Conservation (phyloP, 441 rosid species). For the Pelargonium fulgidum region DNA sequence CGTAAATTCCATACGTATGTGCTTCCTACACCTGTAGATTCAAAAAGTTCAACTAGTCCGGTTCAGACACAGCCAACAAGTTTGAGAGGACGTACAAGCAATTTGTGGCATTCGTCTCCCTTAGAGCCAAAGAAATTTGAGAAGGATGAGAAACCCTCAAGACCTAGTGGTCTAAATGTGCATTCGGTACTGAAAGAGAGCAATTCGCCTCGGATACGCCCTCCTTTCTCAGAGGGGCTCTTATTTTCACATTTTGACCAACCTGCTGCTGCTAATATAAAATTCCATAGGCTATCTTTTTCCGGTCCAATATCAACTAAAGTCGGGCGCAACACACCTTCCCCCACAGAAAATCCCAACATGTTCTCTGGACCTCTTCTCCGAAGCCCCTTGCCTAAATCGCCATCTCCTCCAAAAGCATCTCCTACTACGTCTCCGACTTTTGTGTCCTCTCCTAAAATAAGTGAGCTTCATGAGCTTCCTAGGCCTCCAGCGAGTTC, state of each 20-base stretch:
- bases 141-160: conserved; percentile 36
- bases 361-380: conserved; percentile 66
- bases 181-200: conserved; percentile 50
- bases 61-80: conserved; percentile 25
- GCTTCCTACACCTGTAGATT: conserved; percentile 52
- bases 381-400: conserved; percentile 41
- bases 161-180: conserved; percentile 28
- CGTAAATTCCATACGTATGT: conserved; percentile 58
- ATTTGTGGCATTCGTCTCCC: conserved; percentile 51
- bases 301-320: conserved; percentile 54
- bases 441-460: conserved; percentile 50
- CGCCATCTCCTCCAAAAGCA: conserved; percentile 36
- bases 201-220: conserved; percentile 42
- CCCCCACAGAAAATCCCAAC: conserved; percentile 32
- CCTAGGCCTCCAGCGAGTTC: conserved; percentile 58
- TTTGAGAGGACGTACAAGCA: conserved; percentile 23
- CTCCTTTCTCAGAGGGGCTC: conserved; percentile 46
- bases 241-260: conserved; percentile 34
- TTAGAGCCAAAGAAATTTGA: conserved; percentile 30
- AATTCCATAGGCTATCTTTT: conserved; percentile 46
- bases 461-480: conserved; percentile 77
- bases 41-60: conserved; percentile 34
- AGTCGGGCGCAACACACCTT: conserved; percentile 34
- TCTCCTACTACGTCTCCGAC: conserved; percentile 49
- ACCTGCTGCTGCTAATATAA: conserved; percentile 20